Percentiles rank a stretch among this genome's conserved stretches.
phyloP scores from a whole-genome alignment of 257 asterid species.

The Cruciata laevipes region DNA sequence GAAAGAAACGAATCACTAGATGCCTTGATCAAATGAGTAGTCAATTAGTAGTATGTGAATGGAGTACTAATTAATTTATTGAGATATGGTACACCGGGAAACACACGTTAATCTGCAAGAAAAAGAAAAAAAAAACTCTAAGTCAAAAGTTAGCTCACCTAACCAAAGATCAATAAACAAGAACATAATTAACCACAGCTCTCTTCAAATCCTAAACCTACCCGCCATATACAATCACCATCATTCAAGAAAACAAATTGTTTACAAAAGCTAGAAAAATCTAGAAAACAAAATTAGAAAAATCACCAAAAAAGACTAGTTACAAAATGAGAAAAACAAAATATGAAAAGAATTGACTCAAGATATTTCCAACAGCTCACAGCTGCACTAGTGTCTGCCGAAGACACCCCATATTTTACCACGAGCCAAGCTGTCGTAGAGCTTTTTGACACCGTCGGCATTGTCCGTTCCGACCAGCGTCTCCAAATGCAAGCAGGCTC shows the following conservation, averaged over 20 bases:
- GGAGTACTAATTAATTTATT: too few relatives aligned
- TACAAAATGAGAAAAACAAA: neutral
- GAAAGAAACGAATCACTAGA: too few relatives aligned
- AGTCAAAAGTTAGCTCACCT: neutral
- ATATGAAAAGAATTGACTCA: neutral
- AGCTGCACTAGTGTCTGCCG: constrained; percentile 24
- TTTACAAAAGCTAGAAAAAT: neutral
- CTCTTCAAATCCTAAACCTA: constrained; percentile 10
- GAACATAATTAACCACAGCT: too few relatives aligned
- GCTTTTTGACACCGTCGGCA: constrained; percentile 75
- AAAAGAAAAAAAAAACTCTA: too few relatives aligned
- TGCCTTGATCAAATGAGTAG: neutral
- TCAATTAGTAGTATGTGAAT: neutral
- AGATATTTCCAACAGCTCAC: neutral
- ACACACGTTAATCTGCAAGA: too few relatives aligned
- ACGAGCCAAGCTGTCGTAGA: constrained; percentile 49
- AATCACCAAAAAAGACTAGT: neutral
- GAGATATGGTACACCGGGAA: neutral
- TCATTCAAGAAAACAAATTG: neutral
- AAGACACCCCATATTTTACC: constrained; percentile 82
- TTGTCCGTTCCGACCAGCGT: constrained; percentile 50
- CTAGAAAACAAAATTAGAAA: neutral
- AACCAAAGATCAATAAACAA: neutral
- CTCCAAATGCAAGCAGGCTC: constrained; percentile 54
- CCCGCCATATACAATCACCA: constrained; percentile 4